Evolutionary conservation across 2,329 filamentous ascomycete genomes (phyloP).

Genomic region (Aspergillus floridensis): DNA sequence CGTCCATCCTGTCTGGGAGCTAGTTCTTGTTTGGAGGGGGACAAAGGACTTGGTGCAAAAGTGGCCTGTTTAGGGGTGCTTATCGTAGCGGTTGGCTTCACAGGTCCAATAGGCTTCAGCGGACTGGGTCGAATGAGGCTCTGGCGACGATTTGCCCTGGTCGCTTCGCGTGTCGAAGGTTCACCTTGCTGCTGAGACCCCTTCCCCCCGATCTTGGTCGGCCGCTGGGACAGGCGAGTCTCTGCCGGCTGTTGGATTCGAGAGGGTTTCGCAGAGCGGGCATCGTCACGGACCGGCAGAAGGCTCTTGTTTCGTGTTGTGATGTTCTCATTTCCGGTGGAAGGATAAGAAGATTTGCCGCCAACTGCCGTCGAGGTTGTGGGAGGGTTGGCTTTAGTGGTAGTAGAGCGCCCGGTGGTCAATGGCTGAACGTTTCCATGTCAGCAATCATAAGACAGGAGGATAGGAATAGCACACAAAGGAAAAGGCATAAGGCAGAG

Average conservation of each 20-base stretch:
- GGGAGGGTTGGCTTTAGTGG: conserved; percentile 13
- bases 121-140: conserved; percentile 30
- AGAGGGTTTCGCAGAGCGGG: conserved; percentile 10
- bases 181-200: conserved; percentile 13
- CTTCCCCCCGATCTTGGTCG: conserved; percentile 14
- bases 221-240: conserved; percentile 18
- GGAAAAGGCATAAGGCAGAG: background rate
- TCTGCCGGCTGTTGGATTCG: conserved; percentile 22
- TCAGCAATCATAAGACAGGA: conserved; percentile 17
- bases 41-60: conserved; percentile 19
- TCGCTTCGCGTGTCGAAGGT: conserved; percentile 3
- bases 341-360: conserved; percentile 9
- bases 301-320: conserved; percentile 29
- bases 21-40: conserved; percentile 20
- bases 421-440: conserved; percentile 20
- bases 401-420: conserved; percentile 23
- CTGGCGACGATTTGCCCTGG: conserved; percentile 25
- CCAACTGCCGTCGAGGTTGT: conserved; percentile 11
- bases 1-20: conserved; percentile 11
- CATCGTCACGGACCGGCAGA: conserved; percentile 24
- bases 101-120: conserved; percentile 17
- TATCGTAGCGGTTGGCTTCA: conserved; percentile 16
- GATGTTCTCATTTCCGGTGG: conserved; percentile 19
- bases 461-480: background rate
- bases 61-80: conserved; percentile 21